phyloP scores from a whole-genome alignment of 2,329 filamentous ascomycete species.

The Fusarium sp. region DNA sequence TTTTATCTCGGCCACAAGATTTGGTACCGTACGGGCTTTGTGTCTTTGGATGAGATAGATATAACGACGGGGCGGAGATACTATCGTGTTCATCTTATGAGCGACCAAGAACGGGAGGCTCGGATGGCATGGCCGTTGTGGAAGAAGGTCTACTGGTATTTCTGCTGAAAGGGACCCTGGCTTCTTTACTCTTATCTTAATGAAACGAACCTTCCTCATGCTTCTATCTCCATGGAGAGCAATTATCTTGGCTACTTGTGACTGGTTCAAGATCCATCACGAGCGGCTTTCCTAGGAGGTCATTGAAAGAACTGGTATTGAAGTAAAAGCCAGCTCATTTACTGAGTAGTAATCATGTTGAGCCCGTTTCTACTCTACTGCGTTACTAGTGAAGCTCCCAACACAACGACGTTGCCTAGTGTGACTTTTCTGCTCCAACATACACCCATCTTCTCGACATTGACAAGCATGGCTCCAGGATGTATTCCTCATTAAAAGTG shows the following conservation, averaged over 20 bases:
- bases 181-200: neutral
- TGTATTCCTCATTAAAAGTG: neutral
- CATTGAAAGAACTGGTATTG: neutral
- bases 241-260: neutral
- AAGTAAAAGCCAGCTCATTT: neutral
- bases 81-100: conserved; percentile 80
- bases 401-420: neutral
- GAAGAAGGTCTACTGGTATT: conserved; percentile 79
- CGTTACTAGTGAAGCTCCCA: neutral
- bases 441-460: neutral
- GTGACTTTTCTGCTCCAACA: neutral
- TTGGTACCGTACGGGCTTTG: conserved; percentile 60
- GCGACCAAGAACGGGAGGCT: conserved; percentile 84
- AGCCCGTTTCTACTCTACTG: neutral
- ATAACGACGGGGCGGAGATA: conserved; percentile 86
- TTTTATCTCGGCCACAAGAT: conserved; percentile 85
- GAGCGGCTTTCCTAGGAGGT: neutral
- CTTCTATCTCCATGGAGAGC: neutral
- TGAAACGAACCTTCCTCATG: neutral
- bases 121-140: conserved; percentile 76
- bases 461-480: neutral
- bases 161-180: conserved; percentile 66
- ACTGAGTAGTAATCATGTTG: neutral
- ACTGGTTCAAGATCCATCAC: neutral
- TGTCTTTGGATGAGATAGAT: conserved; percentile 82